Evolutionary conservation across 768 basidiomycete species (phyloP), one percentile per base, ranked within the genome.

Genomic region (Trametes gibbosa): DNA sequence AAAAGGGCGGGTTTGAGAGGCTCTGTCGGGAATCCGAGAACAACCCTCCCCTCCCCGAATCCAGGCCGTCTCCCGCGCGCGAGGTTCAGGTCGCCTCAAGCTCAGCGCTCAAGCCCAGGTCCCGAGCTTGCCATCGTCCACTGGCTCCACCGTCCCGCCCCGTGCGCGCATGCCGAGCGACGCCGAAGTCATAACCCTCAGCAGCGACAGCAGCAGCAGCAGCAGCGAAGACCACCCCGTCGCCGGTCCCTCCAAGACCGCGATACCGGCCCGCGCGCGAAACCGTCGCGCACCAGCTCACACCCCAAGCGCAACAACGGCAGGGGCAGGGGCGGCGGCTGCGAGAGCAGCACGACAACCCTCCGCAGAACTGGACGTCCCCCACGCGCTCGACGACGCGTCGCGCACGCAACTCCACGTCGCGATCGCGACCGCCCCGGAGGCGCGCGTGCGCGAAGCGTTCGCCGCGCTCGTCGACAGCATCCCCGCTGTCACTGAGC

Each of bases 381-480:
- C 42, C 3, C 52, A 39, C 68, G 40, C 69, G 10, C 57, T 81
- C 21, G 74, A 76, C 66, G 73, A 69, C 45, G 69, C 72, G 19
- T 76, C 80, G 5, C 76, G 79, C 37, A 69, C 70, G 7, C 76
- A 77, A 58, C 69, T 84, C 47, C 75, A 73, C 41, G 70, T 68
- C 14, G 79, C 79, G 3, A 77, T 83, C 61, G 69, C 71, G 50
- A 70, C 74, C 16, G 69, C 79, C 46, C 74, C 79, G 24, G 78
- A 79, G 65, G 68, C 70, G 50, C 77, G 75, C 55, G 71, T 84
- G 39, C 77, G 80, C 42, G 70, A 74, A 39, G 64, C 81, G 21
- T 51, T 83, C 51, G 70, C 63, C 16, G 58, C 66, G 27, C 68
- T 83, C 19, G 73, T 77, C 23, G 73, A 77, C 43, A 69, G 72